These are phyloP conservation scores for Metroxylon sagu DNA, from an alignment of 176 grass and related monocot genomes.

Conservation along the genomic window DNA sequence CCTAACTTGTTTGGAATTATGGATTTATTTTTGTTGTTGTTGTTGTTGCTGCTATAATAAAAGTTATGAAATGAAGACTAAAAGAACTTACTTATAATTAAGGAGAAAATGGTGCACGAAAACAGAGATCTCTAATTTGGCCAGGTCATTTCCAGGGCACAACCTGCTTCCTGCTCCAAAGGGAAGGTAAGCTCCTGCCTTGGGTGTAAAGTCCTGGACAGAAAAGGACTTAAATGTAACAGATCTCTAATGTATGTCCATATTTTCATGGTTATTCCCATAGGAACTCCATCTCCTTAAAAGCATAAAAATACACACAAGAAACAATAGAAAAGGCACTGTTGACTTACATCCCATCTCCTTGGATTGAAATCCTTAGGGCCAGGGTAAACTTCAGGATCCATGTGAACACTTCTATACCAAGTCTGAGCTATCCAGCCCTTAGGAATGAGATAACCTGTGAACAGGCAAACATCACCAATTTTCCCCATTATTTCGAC, in stretches of 20 bases:
- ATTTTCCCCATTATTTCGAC: not conserved
- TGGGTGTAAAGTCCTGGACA: constrained; percentile 48
- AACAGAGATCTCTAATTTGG: constrained; percentile 92
- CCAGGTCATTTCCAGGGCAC: constrained; percentile 84
- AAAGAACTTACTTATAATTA: constrained; percentile 45
- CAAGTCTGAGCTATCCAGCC: constrained; percentile 80
- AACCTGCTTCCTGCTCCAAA: constrained; percentile 61
- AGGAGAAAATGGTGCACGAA: constrained; percentile 94
- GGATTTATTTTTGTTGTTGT: no score
- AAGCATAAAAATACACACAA: constrained; percentile 5
- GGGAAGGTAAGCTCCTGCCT: constrained; percentile 61
- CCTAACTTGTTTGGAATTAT: no score
- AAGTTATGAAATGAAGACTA: not conserved
- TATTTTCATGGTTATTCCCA: not conserved
- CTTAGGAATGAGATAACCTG: constrained; percentile 86
- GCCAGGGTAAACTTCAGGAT: constrained; percentile 61
- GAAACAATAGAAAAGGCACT: not conserved
- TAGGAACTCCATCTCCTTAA: not conserved
- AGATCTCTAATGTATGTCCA: not conserved
- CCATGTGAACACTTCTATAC: constrained; percentile 92
- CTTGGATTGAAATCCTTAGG: constrained; percentile 67
- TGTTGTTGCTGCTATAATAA: no score
- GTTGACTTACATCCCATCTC: constrained; percentile 63
- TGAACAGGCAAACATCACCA: not conserved
- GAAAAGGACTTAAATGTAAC: constrained; percentile 9